phyloP scores from a whole-genome alignment of 2,329 filamentous ascomycete species.

The Calonectria crousiana region DNA sequence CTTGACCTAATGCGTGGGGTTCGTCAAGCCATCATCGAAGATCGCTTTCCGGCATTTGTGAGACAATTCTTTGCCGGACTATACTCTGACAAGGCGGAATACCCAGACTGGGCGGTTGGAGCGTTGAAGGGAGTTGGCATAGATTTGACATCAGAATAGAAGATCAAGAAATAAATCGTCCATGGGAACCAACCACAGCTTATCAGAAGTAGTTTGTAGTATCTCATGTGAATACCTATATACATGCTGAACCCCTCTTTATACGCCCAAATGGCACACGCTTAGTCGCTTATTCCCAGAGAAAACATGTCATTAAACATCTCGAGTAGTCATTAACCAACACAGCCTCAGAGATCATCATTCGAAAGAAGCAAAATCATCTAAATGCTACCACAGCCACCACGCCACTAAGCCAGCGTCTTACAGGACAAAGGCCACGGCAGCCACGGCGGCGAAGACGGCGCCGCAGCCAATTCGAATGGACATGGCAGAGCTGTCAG shows the following conservation, averaged over 20 bases:
- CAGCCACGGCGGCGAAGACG: slow-evolving; percentile 37
- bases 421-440: slow-evolving; percentile 42
- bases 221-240: slow-evolving; percentile 34
- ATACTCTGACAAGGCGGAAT: slow-evolving; percentile 73
- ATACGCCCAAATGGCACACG: slow-evolving; percentile 26
- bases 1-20: slow-evolving; percentile 83
- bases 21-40: slow-evolving; percentile 83
- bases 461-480: slow-evolving; percentile 38
- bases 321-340: slow-evolving; percentile 35
- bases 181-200: neutral
- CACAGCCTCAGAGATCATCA: slow-evolving; percentile 16
- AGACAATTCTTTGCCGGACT: slow-evolving; percentile 81
- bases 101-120: slow-evolving; percentile 86
- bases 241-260: slow-evolving; percentile 27
- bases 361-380: slow-evolving; percentile 10
- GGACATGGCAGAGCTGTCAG: slow-evolving; percentile 33
- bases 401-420: neutral
- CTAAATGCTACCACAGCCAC: neutral
- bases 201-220: neutral
- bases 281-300: slow-evolving; percentile 21
- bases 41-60: slow-evolving; percentile 83
- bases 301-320: slow-evolving; percentile 39
- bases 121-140: slow-evolving; percentile 85
- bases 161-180: slow-evolving; percentile 8
- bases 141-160: slow-evolving; percentile 58